These are phyloP conservation scores for Saturnispora sekii DNA, from an alignment of 805 yeast genomes.

Conservation along the genomic window DNA sequence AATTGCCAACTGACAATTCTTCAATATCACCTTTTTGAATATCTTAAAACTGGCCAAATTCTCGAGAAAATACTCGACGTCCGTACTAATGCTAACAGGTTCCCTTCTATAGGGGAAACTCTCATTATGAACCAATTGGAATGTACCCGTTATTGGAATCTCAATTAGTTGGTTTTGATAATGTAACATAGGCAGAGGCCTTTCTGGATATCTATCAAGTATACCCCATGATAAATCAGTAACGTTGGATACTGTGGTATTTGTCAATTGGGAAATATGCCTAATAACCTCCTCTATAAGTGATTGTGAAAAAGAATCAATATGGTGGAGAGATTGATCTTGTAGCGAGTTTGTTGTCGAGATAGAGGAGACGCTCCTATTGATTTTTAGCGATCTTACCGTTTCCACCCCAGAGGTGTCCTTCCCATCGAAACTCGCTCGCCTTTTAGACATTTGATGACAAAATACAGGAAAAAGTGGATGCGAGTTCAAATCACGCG, in stretches of 20 bases:
- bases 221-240: background rate
- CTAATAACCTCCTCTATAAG: background rate
- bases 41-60: conserved; percentile 7
- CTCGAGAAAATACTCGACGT: conserved; percentile 3
- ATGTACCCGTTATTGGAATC: conserved; percentile 8
- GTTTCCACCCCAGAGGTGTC: too few relatives aligned
- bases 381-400: background rate
- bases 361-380: background rate
- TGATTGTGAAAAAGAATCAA: background rate
- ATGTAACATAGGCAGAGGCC: background rate
- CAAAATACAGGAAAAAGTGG: background rate
- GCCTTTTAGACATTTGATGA: conserved; percentile 6
- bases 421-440: background rate
- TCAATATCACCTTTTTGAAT: conserved; percentile 11
- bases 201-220: conserved; percentile 2
- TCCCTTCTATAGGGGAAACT: conserved; percentile 14
- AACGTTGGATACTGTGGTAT: background rate
- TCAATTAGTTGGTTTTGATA: conserved; percentile 13
- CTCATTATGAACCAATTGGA: conserved; percentile 3
- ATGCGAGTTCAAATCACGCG: background rate
- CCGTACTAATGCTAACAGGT: conserved; percentile 11
- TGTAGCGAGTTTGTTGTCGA: background rate
- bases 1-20: conserved; percentile 3
- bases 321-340: background rate
- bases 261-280: background rate